A percentile compares a stretch with the other conserved stretches of the same genome.
These are phyloP conservation scores for Talaromyces amestolkiae DNA, from an alignment of 2,329 filamentous ascomycete species.

Conservation along the genomic window DNA sequence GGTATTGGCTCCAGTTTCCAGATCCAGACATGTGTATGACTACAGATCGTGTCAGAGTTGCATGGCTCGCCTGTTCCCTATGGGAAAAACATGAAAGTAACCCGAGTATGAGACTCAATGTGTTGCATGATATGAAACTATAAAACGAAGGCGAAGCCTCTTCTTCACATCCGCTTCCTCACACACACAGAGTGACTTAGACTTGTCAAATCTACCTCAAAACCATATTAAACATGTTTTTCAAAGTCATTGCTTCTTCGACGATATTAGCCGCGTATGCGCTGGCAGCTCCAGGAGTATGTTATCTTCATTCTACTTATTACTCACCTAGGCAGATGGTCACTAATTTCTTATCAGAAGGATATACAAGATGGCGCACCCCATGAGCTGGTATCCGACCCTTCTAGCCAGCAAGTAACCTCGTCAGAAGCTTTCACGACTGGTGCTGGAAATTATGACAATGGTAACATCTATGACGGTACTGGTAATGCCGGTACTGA, in stretches of 20 bases:
- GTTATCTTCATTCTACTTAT: neutral
- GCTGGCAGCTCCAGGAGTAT: conserved; percentile 7
- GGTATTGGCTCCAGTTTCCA: neutral
- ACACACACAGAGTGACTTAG: neutral
- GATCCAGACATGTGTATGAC: neutral
- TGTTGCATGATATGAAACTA: neutral
- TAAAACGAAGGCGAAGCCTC: neutral
- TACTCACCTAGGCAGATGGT: neutral
- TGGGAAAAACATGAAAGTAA: neutral
- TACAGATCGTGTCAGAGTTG: neutral
- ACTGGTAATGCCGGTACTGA: conserved; percentile 14
- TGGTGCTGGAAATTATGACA: conserved; percentile 14
- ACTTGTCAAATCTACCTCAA: neutral
- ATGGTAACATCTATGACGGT: conserved; percentile 16
- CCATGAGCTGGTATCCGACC: conserved; percentile 12
- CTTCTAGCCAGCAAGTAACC: conserved; percentile 15
- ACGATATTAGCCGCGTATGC: neutral
- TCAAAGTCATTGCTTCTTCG: neutral
- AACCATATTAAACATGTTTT: neutral
- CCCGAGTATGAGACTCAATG: neutral
- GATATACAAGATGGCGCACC: conserved; percentile 14
- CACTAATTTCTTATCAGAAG: conserved; percentile 1
- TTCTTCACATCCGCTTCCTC: neutral
- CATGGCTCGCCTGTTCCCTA: neutral
- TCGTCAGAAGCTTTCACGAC: conserved; percentile 14